Conservation (phyloP, 306 rosid species). For the Albizia julibrissin region DNA sequence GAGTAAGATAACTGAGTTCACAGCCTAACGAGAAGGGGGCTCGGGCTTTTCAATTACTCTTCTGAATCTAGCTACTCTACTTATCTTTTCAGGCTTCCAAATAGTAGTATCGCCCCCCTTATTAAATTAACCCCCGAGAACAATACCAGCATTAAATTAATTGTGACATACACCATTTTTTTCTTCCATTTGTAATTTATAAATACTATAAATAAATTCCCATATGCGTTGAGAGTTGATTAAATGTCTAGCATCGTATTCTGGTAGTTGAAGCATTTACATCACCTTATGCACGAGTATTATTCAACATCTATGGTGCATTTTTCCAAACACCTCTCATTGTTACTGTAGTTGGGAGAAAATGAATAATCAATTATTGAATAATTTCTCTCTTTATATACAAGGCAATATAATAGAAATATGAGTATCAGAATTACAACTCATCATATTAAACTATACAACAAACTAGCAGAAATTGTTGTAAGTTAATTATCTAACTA, state of each 20-base stretch:
- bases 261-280: not conserved
- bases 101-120: not conserved
- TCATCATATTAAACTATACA: too few relatives aligned
- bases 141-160: not conserved
- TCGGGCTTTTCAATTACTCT: constrained; percentile 7
- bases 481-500: too few relatives aligned
- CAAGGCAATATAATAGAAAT: too few relatives aligned
- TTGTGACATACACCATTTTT: not conserved
- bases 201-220: not conserved
- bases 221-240: too few relatives aligned
- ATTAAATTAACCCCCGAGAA: not conserved
- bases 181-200: not conserved
- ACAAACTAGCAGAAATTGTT: too few relatives aligned
- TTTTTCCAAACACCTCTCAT: too few relatives aligned
- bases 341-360: too few relatives aligned
- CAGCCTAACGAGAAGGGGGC: constrained; percentile 16
- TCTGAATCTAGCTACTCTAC: constrained; percentile 15
- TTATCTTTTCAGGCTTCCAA: not conserved
- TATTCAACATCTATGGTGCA: too few relatives aligned
- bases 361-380: too few relatives aligned
- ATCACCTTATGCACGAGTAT: not conserved
- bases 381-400: too few relatives aligned
- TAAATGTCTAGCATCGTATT: too few relatives aligned
- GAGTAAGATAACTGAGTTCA: constrained; percentile 3
- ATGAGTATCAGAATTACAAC: too few relatives aligned